Evolutionary conservation across 2,329 filamentous ascomycete genomes (phyloP).

Genomic region (Neofusicoccum umdonicola): DNA sequence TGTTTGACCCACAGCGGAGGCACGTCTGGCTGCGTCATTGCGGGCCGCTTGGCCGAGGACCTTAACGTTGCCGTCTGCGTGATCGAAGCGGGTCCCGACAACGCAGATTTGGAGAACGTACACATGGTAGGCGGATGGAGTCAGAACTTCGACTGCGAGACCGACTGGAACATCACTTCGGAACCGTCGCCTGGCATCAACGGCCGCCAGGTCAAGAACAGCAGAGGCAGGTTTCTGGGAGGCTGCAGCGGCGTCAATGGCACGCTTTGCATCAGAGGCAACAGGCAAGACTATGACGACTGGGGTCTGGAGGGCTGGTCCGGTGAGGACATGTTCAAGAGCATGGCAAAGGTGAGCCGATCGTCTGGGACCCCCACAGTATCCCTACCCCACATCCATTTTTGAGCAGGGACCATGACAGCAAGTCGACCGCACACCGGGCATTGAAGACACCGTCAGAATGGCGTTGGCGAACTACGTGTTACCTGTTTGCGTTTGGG

Average conservation of each 20-base stretch:
- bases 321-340: constrained; percentile 54
- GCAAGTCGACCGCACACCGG: too few species aligned
- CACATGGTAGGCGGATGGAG: constrained; percentile 53
- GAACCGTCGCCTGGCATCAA: constrained; percentile 41
- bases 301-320: constrained; percentile 57
- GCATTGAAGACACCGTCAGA: too few species aligned
- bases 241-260: constrained; percentile 52
- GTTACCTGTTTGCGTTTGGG: too few species aligned
- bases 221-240: constrained; percentile 51
- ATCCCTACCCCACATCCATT: background rate
- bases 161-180: constrained; percentile 53
- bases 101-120: constrained; percentile 46
- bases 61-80: constrained; percentile 42
- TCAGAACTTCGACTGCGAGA: constrained; percentile 48
- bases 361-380: background rate
- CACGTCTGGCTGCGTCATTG: constrained; percentile 50
- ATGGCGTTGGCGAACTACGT: too few species aligned
- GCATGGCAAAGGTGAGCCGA: constrained; percentile 49
- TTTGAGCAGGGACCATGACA: too few species aligned
- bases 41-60: constrained; percentile 48
- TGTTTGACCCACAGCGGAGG: constrained; percentile 38
- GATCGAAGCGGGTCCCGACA: constrained; percentile 50
- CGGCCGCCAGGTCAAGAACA: constrained; percentile 47
- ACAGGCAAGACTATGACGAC: constrained; percentile 53
- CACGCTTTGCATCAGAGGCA: constrained; percentile 50